Evolutionary conservation across 331 rosid species (phyloP), one percentile per base, ranked within the genome.

Genomic region (Phaseolus coccineus): DNA sequence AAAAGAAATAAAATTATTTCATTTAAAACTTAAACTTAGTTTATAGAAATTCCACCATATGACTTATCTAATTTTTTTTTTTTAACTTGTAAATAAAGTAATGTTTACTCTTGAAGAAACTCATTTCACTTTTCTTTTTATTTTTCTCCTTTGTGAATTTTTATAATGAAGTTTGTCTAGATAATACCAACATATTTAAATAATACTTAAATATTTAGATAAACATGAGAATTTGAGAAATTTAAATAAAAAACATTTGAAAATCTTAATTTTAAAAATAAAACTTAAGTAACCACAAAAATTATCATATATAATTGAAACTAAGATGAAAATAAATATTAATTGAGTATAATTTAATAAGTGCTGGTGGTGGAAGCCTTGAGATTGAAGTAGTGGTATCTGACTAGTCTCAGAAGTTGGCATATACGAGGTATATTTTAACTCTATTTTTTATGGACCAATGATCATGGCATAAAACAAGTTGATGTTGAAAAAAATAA

Each of bases 401-500:
- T 64, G 30, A 33, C 30, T n/a, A 37, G 69, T 64, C 8, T 37
- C 10, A 8, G 22, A 64, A 64, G 4, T 19, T 65, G 51, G 51
- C 51, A 65, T 65, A 65, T 65, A 39, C 71, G 3, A 22, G 51
- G 71, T 1, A 65, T 65, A 31, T 65, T 39, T 31, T 39, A 65
- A n/a, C 2, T 64, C 27, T 37, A 64, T 37, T 37, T 19, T 19
- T 19, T 19, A 19, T 19, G 22, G 22, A 62, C 15, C 15, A 15
- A 35, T 19, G 4, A 62, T 31, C 25, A 14, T 33, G 44, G 24
- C 27, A 59, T 27, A 11, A 27, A 11, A 6, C 42, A 6, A 1
- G 1, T 31, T 62, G 44, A 5, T 35, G 69, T 64, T 15, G 69
- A 63, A 30, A n/a, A n/a, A 30, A 30, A 13, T 28, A 30, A 10